These are phyloP conservation scores for Paraphoma sp. DNA, from an alignment of 2,329 filamentous ascomycete species.

Conservation along the genomic window DNA sequence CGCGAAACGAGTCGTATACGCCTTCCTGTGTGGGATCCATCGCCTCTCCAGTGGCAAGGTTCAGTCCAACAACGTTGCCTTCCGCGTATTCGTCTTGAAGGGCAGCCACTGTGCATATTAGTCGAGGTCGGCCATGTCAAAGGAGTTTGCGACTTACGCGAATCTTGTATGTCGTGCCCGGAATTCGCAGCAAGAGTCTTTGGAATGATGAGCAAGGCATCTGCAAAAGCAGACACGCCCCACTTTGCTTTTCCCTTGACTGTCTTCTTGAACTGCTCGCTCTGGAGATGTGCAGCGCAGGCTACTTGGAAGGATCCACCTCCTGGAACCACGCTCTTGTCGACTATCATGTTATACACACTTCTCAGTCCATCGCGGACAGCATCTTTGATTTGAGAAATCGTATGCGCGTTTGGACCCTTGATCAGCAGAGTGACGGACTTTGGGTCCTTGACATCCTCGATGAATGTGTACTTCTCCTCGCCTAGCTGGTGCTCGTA, in stretches of 20 bases:
- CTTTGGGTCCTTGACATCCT: constrained; percentile 98
- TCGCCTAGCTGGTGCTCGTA: constrained; percentile 98
- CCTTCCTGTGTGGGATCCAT: constrained; percentile 95
- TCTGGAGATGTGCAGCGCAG: constrained; percentile 84
- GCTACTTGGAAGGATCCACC: constrained; percentile 96
- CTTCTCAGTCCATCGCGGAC: constrained; percentile 93
- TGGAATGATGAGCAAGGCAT: constrained; percentile 92
- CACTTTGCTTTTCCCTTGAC: constrained; percentile 98
- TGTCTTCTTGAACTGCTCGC: constrained; percentile 83
- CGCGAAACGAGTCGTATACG: constrained; percentile 95
- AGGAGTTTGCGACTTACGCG: constrained; percentile 67
- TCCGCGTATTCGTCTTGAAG: constrained; percentile 86
- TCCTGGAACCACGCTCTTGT: constrained; percentile 91
- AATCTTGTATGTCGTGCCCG: constrained; percentile 95
- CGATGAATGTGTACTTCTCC: constrained; percentile 98
- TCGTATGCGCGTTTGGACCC: constrained; percentile 95
- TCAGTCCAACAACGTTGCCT: constrained; percentile 84
- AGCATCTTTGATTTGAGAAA: constrained; percentile 94
- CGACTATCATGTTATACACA: constrained; percentile 99
- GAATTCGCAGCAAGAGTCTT: constrained; percentile 97
- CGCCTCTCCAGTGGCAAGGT: constrained; percentile 84
- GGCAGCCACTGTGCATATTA: constrained; percentile 69
- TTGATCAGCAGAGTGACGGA: constrained; percentile 98
- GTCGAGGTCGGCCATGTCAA: not conserved
- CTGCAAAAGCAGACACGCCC: constrained; percentile 93